Evolutionary conservation across 2,329 filamentous ascomycete species (phyloP).

Genomic region (Claviceps pusilla): DNA sequence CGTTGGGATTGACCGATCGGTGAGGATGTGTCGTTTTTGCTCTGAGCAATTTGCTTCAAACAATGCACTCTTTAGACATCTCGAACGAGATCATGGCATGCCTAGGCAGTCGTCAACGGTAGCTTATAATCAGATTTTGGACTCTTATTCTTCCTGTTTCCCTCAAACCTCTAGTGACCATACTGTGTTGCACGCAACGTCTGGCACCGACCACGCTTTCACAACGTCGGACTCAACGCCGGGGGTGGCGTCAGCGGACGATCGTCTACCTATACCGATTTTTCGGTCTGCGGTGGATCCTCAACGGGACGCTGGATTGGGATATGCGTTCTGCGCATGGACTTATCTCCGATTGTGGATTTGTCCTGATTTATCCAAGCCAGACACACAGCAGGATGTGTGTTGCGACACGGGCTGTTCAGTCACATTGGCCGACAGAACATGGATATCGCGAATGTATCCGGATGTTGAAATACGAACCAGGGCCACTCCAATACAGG

Average conservation of each 20-base stretch:
- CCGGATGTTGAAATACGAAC: neutral
- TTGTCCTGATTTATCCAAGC: neutral
- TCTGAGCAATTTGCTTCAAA: neutral
- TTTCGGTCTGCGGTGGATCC: neutral
- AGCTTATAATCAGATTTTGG: neutral
- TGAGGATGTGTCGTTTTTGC: too few relatives aligned
- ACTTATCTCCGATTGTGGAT: neutral
- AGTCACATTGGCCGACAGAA: neutral
- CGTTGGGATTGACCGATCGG: too few relatives aligned
- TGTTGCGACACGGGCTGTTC: neutral
- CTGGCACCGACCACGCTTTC: too few relatives aligned
- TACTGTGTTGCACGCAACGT: too few relatives aligned
- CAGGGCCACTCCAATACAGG: fast-evolving
- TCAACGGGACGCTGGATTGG: neutral
- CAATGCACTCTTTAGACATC: neutral
- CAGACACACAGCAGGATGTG: too few relatives aligned
- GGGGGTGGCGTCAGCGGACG: too few relatives aligned
- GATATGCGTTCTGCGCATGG: neutral
- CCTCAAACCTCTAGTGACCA: too few relatives aligned
- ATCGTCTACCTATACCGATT: too few relatives aligned
- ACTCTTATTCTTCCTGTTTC: neutral
- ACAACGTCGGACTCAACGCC: too few relatives aligned
- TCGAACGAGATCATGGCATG: neutral
- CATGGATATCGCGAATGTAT: neutral
- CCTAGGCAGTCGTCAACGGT: neutral